A percentile compares a stretch with the other conserved stretches of the same genome.
Evolutionary conservation across 306 rosid genomes (phyloP).

Genomic region (Begonia peltatifolia): DNA sequence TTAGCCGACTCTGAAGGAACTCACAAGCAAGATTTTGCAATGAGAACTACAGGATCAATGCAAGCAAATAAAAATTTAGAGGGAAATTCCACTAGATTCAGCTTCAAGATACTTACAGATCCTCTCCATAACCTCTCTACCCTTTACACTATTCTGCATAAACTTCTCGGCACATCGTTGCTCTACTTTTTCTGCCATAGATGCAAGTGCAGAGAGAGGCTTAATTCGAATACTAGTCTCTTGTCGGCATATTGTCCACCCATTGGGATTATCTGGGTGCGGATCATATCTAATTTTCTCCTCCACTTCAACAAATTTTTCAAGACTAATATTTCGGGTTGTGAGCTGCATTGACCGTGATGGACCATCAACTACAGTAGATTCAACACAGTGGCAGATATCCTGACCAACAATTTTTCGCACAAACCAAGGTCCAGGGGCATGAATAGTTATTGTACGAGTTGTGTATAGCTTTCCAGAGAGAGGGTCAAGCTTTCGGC

Average conservation of each 20-base stretch:
- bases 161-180: slow-evolving; percentile 71
- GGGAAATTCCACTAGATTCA: slow-evolving; percentile 37
- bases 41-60: slow-evolving; percentile 5
- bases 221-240: slow-evolving; percentile 64
- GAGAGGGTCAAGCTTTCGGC: slow-evolving; percentile 30
- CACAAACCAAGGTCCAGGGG: slow-evolving; percentile 81
- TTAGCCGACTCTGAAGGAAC: slow-evolving; percentile 15
- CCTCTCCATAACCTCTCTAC: slow-evolving; percentile 94
- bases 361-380: slow-evolving; percentile 7
- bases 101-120: slow-evolving; percentile 88
- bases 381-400: slow-evolving; percentile 46
- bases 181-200: slow-evolving; percentile 86
- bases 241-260: slow-evolving; percentile 74
- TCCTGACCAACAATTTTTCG: slow-evolving; percentile 72
- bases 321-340: slow-evolving; percentile 13
- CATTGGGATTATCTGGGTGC: slow-evolving; percentile 15
- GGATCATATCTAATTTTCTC: slow-evolving; percentile 14
- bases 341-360: slow-evolving; percentile 13
- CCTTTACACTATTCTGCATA: slow-evolving; percentile 68
- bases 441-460: slow-evolving; percentile 60
- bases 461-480: slow-evolving; percentile 60
- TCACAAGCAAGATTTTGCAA: slow-evolving; percentile 3
- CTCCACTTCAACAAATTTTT: slow-evolving; percentile 13
- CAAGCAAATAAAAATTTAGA: slow-evolving; percentile 17
- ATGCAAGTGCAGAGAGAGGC: slow-evolving; percentile 71